A percentile compares a stretch with the other conserved stretches of the same genome.
Conservation (phyloP, 306 rosid species). For the Cicer bijugum region DNA sequence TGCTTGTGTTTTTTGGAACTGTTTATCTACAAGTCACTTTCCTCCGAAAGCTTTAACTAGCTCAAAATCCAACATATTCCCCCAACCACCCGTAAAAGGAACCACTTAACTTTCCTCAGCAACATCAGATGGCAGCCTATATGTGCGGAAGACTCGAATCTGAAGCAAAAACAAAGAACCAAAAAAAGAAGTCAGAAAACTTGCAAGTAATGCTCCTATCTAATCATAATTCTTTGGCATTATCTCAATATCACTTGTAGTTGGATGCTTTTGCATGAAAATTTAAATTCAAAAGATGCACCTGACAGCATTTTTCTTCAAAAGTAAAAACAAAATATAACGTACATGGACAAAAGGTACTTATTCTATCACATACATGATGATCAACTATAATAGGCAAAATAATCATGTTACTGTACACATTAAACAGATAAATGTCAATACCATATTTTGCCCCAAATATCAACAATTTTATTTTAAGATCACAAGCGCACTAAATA, state of each 20-base stretch:
- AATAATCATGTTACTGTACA: slow-evolving; percentile 22
- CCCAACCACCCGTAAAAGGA: slow-evolving; percentile 11
- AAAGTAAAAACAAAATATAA: slow-evolving; percentile 12
- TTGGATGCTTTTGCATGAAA: background rate
- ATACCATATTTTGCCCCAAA: slow-evolving; percentile 9
- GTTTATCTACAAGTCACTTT: slow-evolving; percentile 11
- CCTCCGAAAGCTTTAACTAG: slow-evolving; percentile 1
- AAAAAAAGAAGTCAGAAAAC: slow-evolving; percentile 37
- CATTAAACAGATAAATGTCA: background rate
- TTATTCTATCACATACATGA: slow-evolving; percentile 6
- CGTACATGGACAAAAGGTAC: slow-evolving; percentile 13
- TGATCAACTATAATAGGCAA: background rate
- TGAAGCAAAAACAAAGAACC: slow-evolving; percentile 44
- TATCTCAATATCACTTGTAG: slow-evolving; percentile 18
- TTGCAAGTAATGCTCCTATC: background rate
- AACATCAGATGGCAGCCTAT: slow-evolving; percentile 51
- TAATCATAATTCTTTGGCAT: slow-evolving; percentile 16
- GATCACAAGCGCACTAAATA: slow-evolving; percentile 21
- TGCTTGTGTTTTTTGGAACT: slow-evolving; percentile 27
- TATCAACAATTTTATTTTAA: background rate
- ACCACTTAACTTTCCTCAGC: slow-evolving; percentile 46
- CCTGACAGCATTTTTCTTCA: slow-evolving; percentile 6
- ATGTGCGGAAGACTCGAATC: slow-evolving; percentile 74
- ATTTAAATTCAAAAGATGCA: slow-evolving; percentile 2
- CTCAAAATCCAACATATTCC: slow-evolving; percentile 28